Conservation (phyloP, 2,329 filamentous ascomycete species). For the Gliomastix tumulicola region DNA sequence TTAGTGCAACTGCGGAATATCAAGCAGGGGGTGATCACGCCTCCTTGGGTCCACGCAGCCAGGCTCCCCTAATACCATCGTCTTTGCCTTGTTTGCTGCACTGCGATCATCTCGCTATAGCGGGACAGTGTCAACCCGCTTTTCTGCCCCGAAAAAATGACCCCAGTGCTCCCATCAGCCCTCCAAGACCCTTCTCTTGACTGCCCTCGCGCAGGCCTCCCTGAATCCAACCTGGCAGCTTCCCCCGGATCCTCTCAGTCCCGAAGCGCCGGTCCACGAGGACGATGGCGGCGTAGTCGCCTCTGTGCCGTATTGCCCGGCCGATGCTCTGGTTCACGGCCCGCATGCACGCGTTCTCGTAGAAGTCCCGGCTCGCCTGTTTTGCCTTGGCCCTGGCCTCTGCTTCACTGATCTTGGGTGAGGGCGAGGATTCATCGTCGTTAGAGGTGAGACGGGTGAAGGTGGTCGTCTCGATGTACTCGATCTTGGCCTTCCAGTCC, state of each 20-base stretch:
- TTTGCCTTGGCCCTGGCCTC: conserved; percentile 29
- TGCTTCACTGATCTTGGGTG: conserved; percentile 9
- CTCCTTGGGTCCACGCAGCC: too few relatives aligned
- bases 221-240: conserved; percentile 86
- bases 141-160: conserved; percentile 52
- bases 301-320: conserved; percentile 78
- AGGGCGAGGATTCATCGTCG: not conserved
- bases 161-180: conserved; percentile 50
- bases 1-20: too few relatives aligned
- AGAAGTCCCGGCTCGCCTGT: conserved; percentile 67
- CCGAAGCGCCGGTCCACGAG: conserved; percentile 77
- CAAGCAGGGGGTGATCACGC: too few relatives aligned
- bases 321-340: conserved; percentile 97
- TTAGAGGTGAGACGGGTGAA: conserved; percentile 23
- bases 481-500: conserved; percentile 88
- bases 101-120: too few relatives aligned
- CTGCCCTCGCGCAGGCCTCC: conserved; percentile 52
- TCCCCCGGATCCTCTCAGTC: conserved; percentile 64
- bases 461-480: conserved; percentile 68
- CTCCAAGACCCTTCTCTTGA: conserved; percentile 43
- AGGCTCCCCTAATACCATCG: too few relatives aligned
- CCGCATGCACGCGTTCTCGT: conserved; percentile 93
- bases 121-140: too few relatives aligned
- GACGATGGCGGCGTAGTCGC: conserved; percentile 86
- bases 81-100: not conserved